These are phyloP conservation scores for Ophiostoma sp. DNA, from an alignment of 2,329 filamentous ascomycete species.

Conservation along the genomic window DNA sequence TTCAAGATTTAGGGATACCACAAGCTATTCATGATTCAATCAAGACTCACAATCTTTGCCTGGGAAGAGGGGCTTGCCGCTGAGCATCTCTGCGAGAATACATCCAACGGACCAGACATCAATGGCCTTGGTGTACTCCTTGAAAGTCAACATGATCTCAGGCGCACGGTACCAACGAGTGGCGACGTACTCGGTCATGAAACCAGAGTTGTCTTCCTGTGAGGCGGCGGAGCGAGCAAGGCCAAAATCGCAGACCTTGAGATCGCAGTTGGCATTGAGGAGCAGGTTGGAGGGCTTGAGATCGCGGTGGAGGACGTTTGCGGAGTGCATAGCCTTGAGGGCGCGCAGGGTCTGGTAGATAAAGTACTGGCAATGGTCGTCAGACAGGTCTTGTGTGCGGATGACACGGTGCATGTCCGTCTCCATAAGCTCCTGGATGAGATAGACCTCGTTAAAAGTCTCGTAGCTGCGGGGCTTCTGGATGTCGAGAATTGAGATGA, in stretches of 20 bases:
- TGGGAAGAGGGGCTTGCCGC: slow-evolving; percentile 94
- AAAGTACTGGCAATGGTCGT: slow-evolving; percentile 99
- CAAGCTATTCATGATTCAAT: background rate
- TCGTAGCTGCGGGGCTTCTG: slow-evolving; percentile 97
- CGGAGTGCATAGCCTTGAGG: slow-evolving; percentile 98
- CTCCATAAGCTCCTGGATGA: slow-evolving; percentile 98
- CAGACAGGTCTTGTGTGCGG: slow-evolving; percentile 93
- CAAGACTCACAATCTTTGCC: slow-evolving; percentile 84
- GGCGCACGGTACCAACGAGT: slow-evolving; percentile 98
- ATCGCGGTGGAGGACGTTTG: slow-evolving; percentile 94
- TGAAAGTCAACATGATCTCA: slow-evolving; percentile 99
- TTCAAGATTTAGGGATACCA: background rate
- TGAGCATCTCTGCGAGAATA: slow-evolving; percentile 97
- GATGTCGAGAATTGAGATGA: slow-evolving; percentile 98
- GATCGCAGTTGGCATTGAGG: slow-evolving; percentile 95
- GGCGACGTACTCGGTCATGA: slow-evolving; percentile 99
- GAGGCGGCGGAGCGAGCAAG: slow-evolving; percentile 92
- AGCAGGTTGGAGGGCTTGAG: slow-evolving; percentile 96
- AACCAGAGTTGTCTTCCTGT: slow-evolving; percentile 98
- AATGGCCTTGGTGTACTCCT: slow-evolving; percentile 99
- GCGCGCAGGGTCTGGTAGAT: slow-evolving; percentile 98
- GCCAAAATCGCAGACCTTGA: slow-evolving; percentile 98
- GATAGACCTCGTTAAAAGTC: slow-evolving; percentile 93
- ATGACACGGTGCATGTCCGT: slow-evolving; percentile 99
- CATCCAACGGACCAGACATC: slow-evolving; percentile 99